Base-by-base conservation (phyloP, 208 protist species). In the Zelonia costaricensis region DNA sequence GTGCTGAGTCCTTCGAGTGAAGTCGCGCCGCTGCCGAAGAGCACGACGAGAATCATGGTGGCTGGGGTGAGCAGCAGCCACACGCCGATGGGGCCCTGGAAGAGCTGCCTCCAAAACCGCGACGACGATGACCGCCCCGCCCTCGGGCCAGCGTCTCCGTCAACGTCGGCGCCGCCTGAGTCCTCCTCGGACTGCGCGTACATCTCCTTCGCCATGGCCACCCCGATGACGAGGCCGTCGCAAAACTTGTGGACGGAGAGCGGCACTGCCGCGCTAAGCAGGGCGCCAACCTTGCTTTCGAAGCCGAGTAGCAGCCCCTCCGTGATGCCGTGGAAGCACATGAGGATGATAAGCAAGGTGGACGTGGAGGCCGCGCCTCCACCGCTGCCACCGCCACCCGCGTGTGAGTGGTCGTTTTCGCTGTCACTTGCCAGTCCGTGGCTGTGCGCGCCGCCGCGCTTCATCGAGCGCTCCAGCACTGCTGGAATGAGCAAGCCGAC, bases 201-300 rank as follows among this genome's bases (percentile, higher is more conserved):
- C 22, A 54, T 20, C 48, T 84, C 74, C 47, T 93, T 93, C n/a
- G 80, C 74, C 39, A 88, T 48, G 0, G 82, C 59, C 3, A 88
- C 76, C 23, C 86, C 86, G 28, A 93, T 81, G 9, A 89, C 83
- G 12, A 93, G 57, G 44, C 86, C 86, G 61, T 93, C 80, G 62
- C 86, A 86, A 20, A 83, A 76, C 16, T 76, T 74, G 58, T 93
- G 87, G n/a, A 82, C 58, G 12, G 65, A 72, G 18, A 93, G 64
- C 16, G 87, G 81, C 30, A 85, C 25, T 2, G 76, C 63, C 12
- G 75, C 55, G 36, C 58, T 69, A 4, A 82, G 15, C n/a, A 93
- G 64, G 0, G 78, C 54, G 0, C 40, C 28, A 23, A 43, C 43
- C 13, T 59, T 69, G 23, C 46, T 22, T 54, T 89, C 83, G 16